A percentile compares a stretch with the other conserved stretches of the same genome.
Conservation (phyloP, 164 flowering plant species). For the Warburgia ugandensis region DNA sequence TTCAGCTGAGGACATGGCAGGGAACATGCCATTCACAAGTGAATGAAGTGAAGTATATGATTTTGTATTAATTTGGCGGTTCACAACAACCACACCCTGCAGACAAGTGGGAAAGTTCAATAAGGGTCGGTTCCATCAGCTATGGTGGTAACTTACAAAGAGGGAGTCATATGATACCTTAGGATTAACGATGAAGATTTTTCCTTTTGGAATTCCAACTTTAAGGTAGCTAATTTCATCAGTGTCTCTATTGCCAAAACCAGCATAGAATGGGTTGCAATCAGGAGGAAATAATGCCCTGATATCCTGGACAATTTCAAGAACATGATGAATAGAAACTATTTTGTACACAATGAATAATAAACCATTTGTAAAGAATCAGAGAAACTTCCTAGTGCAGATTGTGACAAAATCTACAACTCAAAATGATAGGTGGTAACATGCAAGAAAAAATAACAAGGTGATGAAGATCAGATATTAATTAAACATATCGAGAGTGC, state of each 20-base stretch:
- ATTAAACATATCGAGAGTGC: too few species aligned
- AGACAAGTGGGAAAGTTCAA: conserved; percentile 7
- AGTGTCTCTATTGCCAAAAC: conserved; percentile 95
- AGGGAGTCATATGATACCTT: conserved; percentile 42
- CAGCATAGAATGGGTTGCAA: conserved; percentile 93
- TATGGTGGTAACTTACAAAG: not conserved
- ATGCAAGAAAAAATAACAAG: too few species aligned
- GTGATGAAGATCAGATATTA: too few species aligned
- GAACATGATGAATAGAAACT: not conserved
- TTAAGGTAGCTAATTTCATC: conserved; percentile 95
- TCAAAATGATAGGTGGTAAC: too few species aligned
- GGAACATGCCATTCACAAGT: conserved; percentile 90
- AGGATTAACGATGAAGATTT: conserved; percentile 89
- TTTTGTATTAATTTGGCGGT: conserved; percentile 64
- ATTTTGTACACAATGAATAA: not conserved
- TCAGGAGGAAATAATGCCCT: conserved; percentile 78
- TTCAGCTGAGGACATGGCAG: conserved; percentile 48
- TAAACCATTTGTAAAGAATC: not conserved
- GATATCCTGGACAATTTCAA: conserved; percentile 50
- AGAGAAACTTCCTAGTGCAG: not conserved
- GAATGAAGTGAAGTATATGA: conserved; percentile 71
- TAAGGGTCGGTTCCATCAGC: not conserved
- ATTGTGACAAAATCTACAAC: too few species aligned
- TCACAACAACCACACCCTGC: conserved; percentile 81
- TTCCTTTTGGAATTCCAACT: conserved; percentile 92